Conservation (phyloP, 2,329 filamentous ascomycete genomes). For the Eutypella sp. region DNA sequence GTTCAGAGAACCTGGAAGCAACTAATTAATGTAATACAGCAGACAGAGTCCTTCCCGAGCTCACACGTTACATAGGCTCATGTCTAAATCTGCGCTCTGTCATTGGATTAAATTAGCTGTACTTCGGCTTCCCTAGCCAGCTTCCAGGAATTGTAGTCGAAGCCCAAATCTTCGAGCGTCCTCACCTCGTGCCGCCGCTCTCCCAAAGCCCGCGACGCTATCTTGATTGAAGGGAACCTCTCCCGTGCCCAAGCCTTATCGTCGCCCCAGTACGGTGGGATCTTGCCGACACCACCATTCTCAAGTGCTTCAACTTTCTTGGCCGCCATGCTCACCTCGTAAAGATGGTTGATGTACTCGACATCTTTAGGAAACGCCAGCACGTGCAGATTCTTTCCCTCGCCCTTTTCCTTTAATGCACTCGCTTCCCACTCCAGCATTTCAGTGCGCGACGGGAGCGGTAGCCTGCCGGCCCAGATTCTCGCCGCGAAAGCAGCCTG, state of each 20-base stretch:
- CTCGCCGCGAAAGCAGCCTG: constrained; percentile 61
- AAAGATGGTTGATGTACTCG: constrained; percentile 54
- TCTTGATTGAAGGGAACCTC: constrained; percentile 36
- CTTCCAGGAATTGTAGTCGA: constrained; percentile 31
- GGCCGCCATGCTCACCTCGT: constrained; percentile 42
- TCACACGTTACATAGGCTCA: no score
- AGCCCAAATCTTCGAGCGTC: constrained; percentile 33
- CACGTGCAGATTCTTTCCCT: constrained; percentile 30
- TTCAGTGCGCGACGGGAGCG: background rate
- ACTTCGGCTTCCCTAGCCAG: constrained; percentile 1
- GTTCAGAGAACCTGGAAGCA: no score
- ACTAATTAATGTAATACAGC: no score
- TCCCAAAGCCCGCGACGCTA: constrained; percentile 31
- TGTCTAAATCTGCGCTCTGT: no score
- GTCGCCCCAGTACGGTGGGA: constrained; percentile 34
- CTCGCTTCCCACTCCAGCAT: background rate
- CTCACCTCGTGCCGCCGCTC: constrained; percentile 29
- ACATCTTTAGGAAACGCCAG: constrained; percentile 48
- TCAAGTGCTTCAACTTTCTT: constrained; percentile 22
- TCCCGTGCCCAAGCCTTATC: constrained; percentile 36
- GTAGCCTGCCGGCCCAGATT: background rate
- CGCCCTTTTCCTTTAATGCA: background rate
- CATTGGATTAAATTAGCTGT: background rate
- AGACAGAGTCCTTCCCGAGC: no score
- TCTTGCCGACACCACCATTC: constrained; percentile 33